phyloP scores from a whole-genome alignment of 352 stramenopile genomes.

The Lagenidium giganteum region DNA sequence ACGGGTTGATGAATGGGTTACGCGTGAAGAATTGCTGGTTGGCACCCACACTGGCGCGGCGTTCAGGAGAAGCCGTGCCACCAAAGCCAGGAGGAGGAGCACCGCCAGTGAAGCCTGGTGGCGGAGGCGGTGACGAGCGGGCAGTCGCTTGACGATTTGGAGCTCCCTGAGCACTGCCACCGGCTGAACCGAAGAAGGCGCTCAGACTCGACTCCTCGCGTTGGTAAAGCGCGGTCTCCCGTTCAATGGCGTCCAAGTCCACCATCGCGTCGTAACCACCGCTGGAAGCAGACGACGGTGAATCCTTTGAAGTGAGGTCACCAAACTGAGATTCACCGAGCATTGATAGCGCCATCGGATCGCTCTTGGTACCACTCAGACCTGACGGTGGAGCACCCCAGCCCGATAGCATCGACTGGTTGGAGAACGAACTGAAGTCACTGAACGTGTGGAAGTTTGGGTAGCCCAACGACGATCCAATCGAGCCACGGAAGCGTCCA shows the following conservation, averaged over 20 bases:
- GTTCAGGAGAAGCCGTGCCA: slow-evolving; percentile 1
- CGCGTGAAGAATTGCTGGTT: slow-evolving; percentile 33
- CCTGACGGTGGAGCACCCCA: slow-evolving; percentile 27
- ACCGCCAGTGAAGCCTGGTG: slow-evolving; percentile 16
- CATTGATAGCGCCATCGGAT: too few relatives aligned
- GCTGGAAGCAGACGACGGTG: not conserved
- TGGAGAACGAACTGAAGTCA: slow-evolving; percentile 33
- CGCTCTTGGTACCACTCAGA: slow-evolving; percentile 4
- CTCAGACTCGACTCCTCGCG: slow-evolving; percentile 72
- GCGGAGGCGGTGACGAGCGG: slow-evolving; percentile 25
- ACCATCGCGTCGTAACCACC: slow-evolving; percentile 35
- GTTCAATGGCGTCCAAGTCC: slow-evolving; percentile 69
- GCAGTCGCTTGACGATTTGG: slow-evolving; percentile 14
- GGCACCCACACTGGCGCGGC: slow-evolving; percentile 2
- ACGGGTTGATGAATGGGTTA: slow-evolving; percentile 64
- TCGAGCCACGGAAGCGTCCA: slow-evolving; percentile 3
- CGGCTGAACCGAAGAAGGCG: slow-evolving; percentile 34
- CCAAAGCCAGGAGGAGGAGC: slow-evolving; percentile 21
- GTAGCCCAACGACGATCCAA: slow-evolving; percentile 52
- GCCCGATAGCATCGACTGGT: slow-evolving; percentile 31
- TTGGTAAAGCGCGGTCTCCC: slow-evolving; percentile 60
- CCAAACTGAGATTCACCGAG: slow-evolving; percentile 15
- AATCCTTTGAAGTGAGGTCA: too few relatives aligned
- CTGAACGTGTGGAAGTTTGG: slow-evolving; percentile 61
- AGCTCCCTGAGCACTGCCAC: not conserved